Evolutionary conservation across 2,329 filamentous ascomycete genomes (phyloP).

Genomic region (Aspergillus sp.): DNA sequence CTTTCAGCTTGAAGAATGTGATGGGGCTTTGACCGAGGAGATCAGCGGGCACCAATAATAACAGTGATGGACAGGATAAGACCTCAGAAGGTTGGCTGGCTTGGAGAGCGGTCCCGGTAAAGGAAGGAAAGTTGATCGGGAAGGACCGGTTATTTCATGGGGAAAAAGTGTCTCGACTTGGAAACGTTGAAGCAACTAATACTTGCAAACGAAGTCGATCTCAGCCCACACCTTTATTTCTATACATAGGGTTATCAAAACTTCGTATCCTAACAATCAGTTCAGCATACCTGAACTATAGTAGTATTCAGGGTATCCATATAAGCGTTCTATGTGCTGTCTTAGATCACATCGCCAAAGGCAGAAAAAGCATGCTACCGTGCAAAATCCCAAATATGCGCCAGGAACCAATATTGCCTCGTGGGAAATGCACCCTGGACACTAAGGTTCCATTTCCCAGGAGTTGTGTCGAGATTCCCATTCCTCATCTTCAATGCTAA

Average conservation of each 20-base stretch:
- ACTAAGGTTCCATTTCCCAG: background rate
- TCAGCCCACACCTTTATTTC: background rate
- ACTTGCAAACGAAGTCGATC: no score
- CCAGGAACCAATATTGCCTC: constrained; percentile 12
- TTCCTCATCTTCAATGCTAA: constrained; percentile 10
- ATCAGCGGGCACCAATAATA: background rate
- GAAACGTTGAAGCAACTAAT: no score
- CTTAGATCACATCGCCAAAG: background rate
- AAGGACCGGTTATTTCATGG: no score
- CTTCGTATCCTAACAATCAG: no score
- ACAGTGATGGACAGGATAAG: no score
- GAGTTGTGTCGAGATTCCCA: background rate
- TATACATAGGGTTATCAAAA: no score
- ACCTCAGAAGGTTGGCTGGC: no score
- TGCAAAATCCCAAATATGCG: constrained; percentile 21
- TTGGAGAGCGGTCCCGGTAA: no score
- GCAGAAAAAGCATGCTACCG: constrained; percentile 13
- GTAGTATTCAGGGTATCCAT: background rate
- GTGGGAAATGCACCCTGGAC: background rate
- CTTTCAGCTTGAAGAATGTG: background rate
- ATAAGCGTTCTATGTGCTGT: background rate
- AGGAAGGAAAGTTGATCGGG: no score
- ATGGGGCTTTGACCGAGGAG: background rate
- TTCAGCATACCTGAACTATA: background rate
- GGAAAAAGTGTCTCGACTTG: no score